phyloP scores from a whole-genome alignment of 257 asterid genomes.

The Lycium barbarum region DNA sequence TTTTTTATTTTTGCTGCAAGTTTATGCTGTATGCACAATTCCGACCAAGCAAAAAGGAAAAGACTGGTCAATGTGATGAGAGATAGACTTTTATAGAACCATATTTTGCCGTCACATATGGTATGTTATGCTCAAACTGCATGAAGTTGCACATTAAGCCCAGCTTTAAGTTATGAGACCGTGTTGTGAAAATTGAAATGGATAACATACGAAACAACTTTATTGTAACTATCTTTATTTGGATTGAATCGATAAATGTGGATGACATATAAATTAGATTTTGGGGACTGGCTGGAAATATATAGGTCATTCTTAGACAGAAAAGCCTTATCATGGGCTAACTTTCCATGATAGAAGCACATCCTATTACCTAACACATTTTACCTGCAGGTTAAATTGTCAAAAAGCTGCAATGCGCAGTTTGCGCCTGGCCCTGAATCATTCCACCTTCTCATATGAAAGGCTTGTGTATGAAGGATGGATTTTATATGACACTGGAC shows the following conservation, averaged over 20 bases:
- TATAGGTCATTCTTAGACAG: neutral
- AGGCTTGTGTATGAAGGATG: constrained; percentile 59
- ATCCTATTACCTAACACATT: neutral
- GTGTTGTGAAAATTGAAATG: neutral
- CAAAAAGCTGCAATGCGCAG: constrained; percentile 63
- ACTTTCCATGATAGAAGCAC: neutral
- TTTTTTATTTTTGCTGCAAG: neutral
- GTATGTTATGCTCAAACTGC: neutral
- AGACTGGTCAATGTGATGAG: constrained; percentile 18
- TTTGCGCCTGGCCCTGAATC: constrained; percentile 55
- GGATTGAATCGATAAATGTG: constrained; percentile 4
- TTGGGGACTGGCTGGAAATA: neutral
- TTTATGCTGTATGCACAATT: constrained; percentile 19
- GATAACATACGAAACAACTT: neutral
- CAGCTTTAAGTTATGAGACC: neutral
- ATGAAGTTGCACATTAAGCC: neutral
- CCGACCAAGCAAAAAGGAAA: neutral
- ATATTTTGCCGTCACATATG: constrained; percentile 5
- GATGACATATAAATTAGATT: neutral
- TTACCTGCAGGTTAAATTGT: constrained; percentile 52
- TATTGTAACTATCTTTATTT: neutral
- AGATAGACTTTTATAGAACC: neutral
- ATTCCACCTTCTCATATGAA: constrained; percentile 46
- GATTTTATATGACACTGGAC: constrained; percentile 59
- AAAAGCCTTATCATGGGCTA: constrained; percentile 23